A percentile compares a stretch with the other conserved stretches of the same genome.
These are phyloP conservation scores for Colletotrichum sp. DNA, from an alignment of 2,329 filamentous ascomycete species.

Conservation along the genomic window DNA sequence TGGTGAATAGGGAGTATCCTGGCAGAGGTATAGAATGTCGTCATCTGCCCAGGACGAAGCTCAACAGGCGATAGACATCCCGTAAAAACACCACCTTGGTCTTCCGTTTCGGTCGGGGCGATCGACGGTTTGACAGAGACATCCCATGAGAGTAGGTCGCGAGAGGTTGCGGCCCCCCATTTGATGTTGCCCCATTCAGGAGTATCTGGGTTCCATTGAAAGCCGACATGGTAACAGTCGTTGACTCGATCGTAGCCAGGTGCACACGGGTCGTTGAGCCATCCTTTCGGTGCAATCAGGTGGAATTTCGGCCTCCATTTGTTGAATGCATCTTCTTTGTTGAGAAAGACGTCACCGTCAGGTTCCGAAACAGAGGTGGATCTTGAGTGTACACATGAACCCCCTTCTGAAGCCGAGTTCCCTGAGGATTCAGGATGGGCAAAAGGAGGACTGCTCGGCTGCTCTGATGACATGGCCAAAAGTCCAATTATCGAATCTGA, in stretches of 20 bases:
- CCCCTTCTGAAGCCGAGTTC: not conserved
- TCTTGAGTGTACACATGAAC: not conserved
- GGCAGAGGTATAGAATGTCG: not conserved
- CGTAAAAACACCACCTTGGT: not conserved
- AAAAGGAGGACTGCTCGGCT: not conserved
- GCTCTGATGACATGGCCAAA: not conserved
- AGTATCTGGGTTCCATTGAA: not conserved
- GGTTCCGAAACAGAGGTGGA: not conserved
- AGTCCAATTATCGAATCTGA: not conserved
- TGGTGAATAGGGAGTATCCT: not conserved
- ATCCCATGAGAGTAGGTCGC: not conserved
- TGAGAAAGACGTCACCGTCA: not conserved
- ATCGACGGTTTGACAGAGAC: not conserved
- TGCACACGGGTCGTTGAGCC: not conserved
- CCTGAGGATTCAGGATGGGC: not conserved
- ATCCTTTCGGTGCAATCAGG: not conserved
- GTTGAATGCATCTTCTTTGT: not conserved
- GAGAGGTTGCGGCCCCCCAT: not conserved
- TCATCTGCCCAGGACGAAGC: not conserved
- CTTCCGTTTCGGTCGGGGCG: not conserved
- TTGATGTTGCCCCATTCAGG: not conserved
- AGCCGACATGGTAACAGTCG: not conserved
- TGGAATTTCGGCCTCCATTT: not conserved
- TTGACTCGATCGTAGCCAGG: not conserved
- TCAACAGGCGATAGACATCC: not conserved